Conservation (phyloP, 768 basidiomycete genomes). For the Kwoniella dejecticola region DNA sequence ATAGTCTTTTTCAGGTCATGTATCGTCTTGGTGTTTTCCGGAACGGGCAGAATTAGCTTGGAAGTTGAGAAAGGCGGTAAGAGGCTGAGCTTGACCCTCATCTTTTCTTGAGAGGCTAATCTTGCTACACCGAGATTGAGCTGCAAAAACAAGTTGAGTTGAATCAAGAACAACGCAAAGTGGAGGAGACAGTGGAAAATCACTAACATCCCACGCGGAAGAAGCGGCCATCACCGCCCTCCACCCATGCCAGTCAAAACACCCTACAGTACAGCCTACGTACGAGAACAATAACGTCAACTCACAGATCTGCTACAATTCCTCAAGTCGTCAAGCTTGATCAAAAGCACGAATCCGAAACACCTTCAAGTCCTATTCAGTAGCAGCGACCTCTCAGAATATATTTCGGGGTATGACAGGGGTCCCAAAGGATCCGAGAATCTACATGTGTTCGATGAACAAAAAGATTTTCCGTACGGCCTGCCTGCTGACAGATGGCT, state of each 20-base stretch:
- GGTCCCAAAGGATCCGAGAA: background rate
- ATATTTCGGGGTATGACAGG: background rate
- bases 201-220: no score
- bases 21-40: conserved; percentile 28
- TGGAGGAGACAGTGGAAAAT: no score
- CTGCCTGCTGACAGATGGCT: background rate
- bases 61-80: conserved; percentile 30
- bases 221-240: no score
- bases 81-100: conserved; percentile 38
- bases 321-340: background rate
- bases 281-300: conserved; percentile 1
- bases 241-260: no score
- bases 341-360: background rate
- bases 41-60: conserved; percentile 39
- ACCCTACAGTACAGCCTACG: no score
- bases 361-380: conserved; percentile 10
- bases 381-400: background rate
- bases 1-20: conserved; percentile 35
- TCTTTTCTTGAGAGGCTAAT: no score
- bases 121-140: no score
- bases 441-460: background rate
- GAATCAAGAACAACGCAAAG: no score
- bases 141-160: no score
- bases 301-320: background rate
- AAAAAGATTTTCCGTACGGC: background rate